Percentiles rank a stretch among this genome's conserved stretches.
Conservation (phyloP, 2,329 filamentous ascomycete species). For the Diaporthe sp. region DNA sequence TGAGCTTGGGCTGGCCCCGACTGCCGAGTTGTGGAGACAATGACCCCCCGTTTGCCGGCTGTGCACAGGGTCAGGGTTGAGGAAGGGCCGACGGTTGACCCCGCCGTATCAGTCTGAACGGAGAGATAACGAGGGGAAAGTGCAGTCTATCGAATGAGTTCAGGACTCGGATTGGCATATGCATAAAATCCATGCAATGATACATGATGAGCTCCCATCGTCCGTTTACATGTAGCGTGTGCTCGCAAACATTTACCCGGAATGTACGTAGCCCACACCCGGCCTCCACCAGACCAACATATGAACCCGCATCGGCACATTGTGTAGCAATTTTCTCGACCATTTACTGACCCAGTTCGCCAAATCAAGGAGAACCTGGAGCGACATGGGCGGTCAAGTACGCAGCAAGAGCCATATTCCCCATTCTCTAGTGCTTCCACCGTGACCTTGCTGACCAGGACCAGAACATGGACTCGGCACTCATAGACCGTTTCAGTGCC, state of each 20-base stretch:
- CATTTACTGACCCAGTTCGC: not conserved
- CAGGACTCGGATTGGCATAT: not conserved
- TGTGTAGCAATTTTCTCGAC: not conserved
- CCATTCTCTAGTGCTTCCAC: too few relatives aligned
- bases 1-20: not conserved
- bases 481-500: constrained; percentile 43
- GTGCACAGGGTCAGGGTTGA: not conserved
- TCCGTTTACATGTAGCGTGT: constrained; percentile 41
- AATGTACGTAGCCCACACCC: constrained; percentile 32
- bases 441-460: constrained; percentile 18
- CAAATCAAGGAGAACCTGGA: constrained; percentile 42
- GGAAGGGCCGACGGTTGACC: not conserved
- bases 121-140: not conserved
- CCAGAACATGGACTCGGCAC: constrained; percentile 43
- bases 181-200: not conserved
- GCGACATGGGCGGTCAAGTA: constrained; percentile 45
- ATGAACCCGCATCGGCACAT: not conserved
- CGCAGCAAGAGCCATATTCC: not conserved
- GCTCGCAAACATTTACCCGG: constrained; percentile 42
- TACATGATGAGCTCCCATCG: constrained; percentile 23
- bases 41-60: not conserved
- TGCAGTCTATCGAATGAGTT: not conserved
- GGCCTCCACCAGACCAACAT: not conserved
- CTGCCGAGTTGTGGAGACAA: not conserved
- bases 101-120: not conserved